These are phyloP conservation scores for Scenedesmus sp. DNA, from an alignment of 163 green algal species.

Conservation along the genomic window DNA sequence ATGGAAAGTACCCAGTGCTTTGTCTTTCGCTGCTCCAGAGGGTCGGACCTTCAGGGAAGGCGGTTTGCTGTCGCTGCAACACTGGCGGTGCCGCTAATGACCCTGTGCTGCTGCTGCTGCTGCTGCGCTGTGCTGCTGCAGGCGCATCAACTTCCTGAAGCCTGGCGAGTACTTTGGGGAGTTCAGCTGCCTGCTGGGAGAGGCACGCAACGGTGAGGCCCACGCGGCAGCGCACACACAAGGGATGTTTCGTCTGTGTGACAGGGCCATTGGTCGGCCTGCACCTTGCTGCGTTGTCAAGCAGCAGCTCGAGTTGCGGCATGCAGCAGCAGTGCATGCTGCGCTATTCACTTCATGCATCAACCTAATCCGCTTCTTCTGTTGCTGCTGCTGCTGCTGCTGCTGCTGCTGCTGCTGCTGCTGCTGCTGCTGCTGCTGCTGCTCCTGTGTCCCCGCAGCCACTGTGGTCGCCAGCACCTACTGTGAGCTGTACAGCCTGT, in stretches of 20 bases:
- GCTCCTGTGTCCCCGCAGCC: slow-evolving; percentile 18
- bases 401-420: slow-evolving; percentile 14
- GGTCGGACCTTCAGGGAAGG: too few species aligned
- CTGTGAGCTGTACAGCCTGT: slow-evolving; percentile 71
- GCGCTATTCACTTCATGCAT: too few species aligned
- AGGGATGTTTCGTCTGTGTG: too few species aligned
- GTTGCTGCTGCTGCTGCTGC: background rate
- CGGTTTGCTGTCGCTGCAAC: too few species aligned
- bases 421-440: slow-evolving; percentile 5
- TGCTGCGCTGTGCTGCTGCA: slow-evolving; percentile 13
- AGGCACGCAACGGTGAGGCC: background rate
- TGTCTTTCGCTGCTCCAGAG: too few species aligned
- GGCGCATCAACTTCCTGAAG: slow-evolving; percentile 52
- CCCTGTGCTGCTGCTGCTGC: background rate
- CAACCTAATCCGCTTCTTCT: background rate
- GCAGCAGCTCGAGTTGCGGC: too few species aligned
- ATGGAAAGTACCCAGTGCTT: too few species aligned
- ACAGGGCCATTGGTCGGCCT: too few species aligned
- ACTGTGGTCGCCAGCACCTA: slow-evolving; percentile 66
- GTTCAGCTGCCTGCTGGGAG: slow-evolving; percentile 63
- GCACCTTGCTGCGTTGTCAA: too few species aligned
- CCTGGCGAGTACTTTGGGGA: slow-evolving; percentile 69
- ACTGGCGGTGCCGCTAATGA: background rate
- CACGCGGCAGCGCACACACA: background rate
- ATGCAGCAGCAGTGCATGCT: too few species aligned